Conservation (phyloP, 495 filamentous ascomycete genomes). For the Aspergillus asperescens region DNA sequence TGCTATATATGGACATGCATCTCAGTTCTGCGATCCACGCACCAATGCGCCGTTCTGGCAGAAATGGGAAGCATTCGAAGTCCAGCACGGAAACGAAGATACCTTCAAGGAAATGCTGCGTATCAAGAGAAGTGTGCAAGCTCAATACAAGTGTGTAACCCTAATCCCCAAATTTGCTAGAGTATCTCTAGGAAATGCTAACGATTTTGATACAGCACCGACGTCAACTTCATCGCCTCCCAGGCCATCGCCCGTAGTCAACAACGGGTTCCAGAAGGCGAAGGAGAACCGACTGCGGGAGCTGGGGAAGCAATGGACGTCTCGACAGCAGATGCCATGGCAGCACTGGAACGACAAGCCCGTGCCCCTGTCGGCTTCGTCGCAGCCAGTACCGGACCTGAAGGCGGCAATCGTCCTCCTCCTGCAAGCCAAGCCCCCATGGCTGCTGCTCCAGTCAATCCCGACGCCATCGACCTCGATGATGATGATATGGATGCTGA, state of each 20-base stretch:
- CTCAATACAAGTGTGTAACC: conserved; percentile 78
- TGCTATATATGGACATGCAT: conserved; percentile 93
- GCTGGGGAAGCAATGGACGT: conserved; percentile 39
- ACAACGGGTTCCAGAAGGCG: conserved; percentile 44
- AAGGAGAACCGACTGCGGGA: conserved; percentile 30
- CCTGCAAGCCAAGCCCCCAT: conserved; percentile 35
- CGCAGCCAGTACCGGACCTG: conserved; percentile 71
- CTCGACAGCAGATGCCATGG: conserved; percentile 75
- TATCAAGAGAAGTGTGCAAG: conserved; percentile 94
- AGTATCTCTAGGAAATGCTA: conserved; percentile 3
- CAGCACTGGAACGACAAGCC: conserved; percentile 80
- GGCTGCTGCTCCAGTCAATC: conserved; percentile 59
- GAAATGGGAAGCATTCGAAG: conserved; percentile 97
- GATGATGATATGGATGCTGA: conserved; percentile 57
- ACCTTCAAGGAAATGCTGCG: conserved; percentile 99
- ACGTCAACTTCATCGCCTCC: conserved; percentile 97
- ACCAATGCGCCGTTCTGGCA: conserved; percentile 87
- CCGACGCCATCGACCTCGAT: conserved; percentile 87
- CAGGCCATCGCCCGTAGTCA: conserved; percentile 86
- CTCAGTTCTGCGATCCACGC: conserved; percentile 93
- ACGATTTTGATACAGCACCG: conserved; percentile 52
- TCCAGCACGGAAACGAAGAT: conserved; percentile 96
- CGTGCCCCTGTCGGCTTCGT: conserved; percentile 89
- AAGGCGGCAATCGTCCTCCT: conserved; percentile 61
- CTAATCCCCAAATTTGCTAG: conserved; percentile 1